A percentile compares a stretch with the other conserved stretches of the same genome.
phyloP scores from a whole-genome alignment of 2,329 filamentous ascomycete species.

The Bimuria novae-zelandiae region DNA sequence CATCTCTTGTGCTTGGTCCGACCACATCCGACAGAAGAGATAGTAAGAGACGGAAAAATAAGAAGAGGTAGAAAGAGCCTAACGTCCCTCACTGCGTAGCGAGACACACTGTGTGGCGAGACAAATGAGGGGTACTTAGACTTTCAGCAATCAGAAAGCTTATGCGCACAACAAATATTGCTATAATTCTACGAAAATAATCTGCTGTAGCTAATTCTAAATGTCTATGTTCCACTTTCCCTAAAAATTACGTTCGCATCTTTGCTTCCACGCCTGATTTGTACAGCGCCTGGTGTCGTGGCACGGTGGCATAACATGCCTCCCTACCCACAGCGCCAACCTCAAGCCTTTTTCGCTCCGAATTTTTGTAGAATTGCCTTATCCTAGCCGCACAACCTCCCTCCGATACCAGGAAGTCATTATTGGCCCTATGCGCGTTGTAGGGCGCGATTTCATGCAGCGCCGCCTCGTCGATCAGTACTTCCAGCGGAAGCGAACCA shows the following conservation, averaged over 20 bases:
- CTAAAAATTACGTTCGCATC: constrained; percentile 12
- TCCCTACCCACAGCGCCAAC: constrained; percentile 6
- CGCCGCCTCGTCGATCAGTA: too few relatives aligned
- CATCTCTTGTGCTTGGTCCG: too few relatives aligned
- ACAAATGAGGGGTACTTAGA: constrained; percentile 8
- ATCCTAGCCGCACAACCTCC: too few relatives aligned
- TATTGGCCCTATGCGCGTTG: too few relatives aligned
- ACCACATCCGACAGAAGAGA: too few relatives aligned
- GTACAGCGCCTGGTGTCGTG: constrained; percentile 5
- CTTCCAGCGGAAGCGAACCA: too few relatives aligned
- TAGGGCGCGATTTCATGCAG: too few relatives aligned
- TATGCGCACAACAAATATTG: not conserved
- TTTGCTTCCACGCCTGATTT: constrained; percentile 6
- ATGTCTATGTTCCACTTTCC: constrained; percentile 4
- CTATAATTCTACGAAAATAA: constrained; percentile 1
- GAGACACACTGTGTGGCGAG: constrained; percentile 4
- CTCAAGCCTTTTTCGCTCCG: too few relatives aligned
- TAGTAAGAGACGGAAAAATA: too few relatives aligned
- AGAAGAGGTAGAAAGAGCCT: too few relatives aligned
- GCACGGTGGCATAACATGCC: constrained; percentile 4
- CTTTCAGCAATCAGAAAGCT: constrained; percentile 5
- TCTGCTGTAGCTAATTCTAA: constrained; percentile 7
- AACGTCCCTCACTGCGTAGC: constrained; percentile 6
- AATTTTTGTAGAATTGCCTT: too few relatives aligned
- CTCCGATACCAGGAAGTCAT: too few relatives aligned